Conservation (phyloP, 2,329 filamentous ascomycete genomes). For the Exophiala xenobiotica region DNA sequence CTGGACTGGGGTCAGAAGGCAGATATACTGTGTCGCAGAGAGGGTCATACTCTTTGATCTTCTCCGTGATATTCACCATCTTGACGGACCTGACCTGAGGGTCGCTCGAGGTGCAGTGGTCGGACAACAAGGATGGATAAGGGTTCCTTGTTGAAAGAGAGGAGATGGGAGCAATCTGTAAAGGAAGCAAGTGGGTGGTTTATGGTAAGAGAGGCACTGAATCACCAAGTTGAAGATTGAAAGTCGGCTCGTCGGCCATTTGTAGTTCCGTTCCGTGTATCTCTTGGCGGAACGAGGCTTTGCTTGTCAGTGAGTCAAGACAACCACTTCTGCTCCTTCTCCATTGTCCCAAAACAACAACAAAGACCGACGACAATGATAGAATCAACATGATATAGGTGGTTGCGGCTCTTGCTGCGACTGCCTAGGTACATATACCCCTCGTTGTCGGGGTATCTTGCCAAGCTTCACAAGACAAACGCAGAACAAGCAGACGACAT, state of each 20-base stretch:
- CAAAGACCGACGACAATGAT: slow-evolving; percentile 7
- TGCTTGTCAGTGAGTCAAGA: slow-evolving; percentile 10
- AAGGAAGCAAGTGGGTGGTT: not conserved
- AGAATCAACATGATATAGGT: slow-evolving; percentile 16
- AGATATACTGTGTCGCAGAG: not conserved
- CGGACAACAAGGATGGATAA: not conserved
- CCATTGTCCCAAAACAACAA: slow-evolving; percentile 12
- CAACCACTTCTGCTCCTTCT: slow-evolving; percentile 7
- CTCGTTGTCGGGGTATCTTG: slow-evolving; percentile 13
- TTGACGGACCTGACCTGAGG: slow-evolving; percentile 32
- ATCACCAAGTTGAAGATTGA: slow-evolving; percentile 7
- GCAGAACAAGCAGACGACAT: slow-evolving; percentile 2
- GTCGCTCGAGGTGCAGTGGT: not conserved
- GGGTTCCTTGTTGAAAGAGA: too few species aligned
- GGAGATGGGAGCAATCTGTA: too few species aligned
- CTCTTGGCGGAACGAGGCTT: slow-evolving; percentile 20
- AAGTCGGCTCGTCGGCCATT: slow-evolving; percentile 8
- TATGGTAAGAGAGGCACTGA: slow-evolving; percentile 2
- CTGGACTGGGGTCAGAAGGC: slow-evolving; percentile 47
- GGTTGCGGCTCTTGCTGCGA: slow-evolving; percentile 25
- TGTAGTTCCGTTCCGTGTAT: slow-evolving; percentile 17
- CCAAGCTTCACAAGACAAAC: slow-evolving; percentile 13
- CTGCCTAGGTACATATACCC: slow-evolving; percentile 20
- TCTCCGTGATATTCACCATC: slow-evolving; percentile 99
- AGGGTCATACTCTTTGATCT: slow-evolving; percentile 89